Evolutionary conservation across 495 filamentous ascomycete species (phyloP), one percentile per base, ranked within the genome.

Genomic region (Pyrenula aspistea): DNA sequence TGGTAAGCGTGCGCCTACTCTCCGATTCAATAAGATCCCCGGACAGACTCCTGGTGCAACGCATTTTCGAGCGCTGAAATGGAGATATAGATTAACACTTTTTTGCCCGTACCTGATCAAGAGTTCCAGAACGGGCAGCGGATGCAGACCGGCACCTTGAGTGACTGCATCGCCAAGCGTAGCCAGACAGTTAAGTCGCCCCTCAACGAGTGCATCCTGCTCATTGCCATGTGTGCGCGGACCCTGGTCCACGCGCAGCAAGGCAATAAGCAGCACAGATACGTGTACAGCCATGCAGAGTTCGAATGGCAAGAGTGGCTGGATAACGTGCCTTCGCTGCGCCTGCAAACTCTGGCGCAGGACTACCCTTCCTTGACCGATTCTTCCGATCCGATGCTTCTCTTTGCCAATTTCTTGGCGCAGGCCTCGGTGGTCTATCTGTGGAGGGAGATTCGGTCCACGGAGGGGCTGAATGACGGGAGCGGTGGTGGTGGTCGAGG

Each of bases 81-180:
- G 31, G 31, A 42, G 31, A 42, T 42, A 54, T 22, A 61, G 62
- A 64, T 62, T 12, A 36, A 51, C 22, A 64, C 72, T 2, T 70
- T 74, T 2, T 71, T 80, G 2, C 76, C 77, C 10, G 70, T 69
- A 1, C 72, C 71, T 0, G 77, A 81, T 25, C 58, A 65, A 3
- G 70, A 76, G 19, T 81, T 81, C 49, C 75, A 81, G 59, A 70
- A 67, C n/a, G 73, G 71, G 1, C 65, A 75, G 47, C 72, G 71
- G 1, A 63, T 71, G 25, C 66, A 68, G 22, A 71, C 66, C 15
- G 65, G 59, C 15, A 76, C 75, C 51, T 57, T 81, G 0, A 62
- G 69, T 0, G 76, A 81, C 47, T 65, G 68, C 2, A 72, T 80
- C 51, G 31, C 31, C 31, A 42, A 42, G 31, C 31, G 31, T 42